Evolutionary conservation across 805 yeast species (phyloP), one percentile per base, ranked within the genome.

Genomic region (Saccharomycopsis schoenii): DNA sequence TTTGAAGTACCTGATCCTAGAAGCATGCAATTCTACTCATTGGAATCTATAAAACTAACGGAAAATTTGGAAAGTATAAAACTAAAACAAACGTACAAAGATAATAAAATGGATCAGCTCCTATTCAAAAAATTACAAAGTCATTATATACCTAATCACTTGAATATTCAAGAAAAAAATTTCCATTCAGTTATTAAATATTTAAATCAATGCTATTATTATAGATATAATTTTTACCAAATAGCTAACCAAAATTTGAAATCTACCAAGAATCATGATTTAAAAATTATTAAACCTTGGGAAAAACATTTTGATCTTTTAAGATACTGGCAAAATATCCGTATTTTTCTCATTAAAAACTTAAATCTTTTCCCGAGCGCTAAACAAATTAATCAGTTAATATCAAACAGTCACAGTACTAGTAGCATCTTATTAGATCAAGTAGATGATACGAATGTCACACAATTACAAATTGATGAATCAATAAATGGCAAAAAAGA

Each of bases 1-100:
- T 64, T 64, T 34, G 60, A 62, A 21, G 65, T 59, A n/a, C 64
- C 64, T 14, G 64, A 64, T 41, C 66, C 66, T 2, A 39, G 65
- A 43, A 56, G 60, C 21, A 64, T 64, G 66, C 66, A 64, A 42
- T 61, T 60, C 37, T 64, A 64, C 41, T 62, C 64, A 10, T 47
- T 64, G 2, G 41, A 59, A 24, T 64, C 63, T 5, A 62, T 64
- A 9, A 42, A 60, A 24, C 36, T 61, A 4, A 52, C 41, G 15
- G 56, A 52, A 29, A 52, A 39, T 40, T 24, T 37, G 21, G 43
- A 56, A 39, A 56, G 41, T 29, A 56, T 56, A 25, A 24, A 56
- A 40, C 24, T 24, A 4, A 56, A 42, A 19, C 29, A 25, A 17
- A 36, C 39, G 19, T 37, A 34, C 5, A 58, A 58, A 29, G 24